Evolutionary conservation across 371 early-diverging fungal species (phyloP), one percentile per base, ranked within the genome.

Genomic region (Phascolomyces articulosus): DNA sequence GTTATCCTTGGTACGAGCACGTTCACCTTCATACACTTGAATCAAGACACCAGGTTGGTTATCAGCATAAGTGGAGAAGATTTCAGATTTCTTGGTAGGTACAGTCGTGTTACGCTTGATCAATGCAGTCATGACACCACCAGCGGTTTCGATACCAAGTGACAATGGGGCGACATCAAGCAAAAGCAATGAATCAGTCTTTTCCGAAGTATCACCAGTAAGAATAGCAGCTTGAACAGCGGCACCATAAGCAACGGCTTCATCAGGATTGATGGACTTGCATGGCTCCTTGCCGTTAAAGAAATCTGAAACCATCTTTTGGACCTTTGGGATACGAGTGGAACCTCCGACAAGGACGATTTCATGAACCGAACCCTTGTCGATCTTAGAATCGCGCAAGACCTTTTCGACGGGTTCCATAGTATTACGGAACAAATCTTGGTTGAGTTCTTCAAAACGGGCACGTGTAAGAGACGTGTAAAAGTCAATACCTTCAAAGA

Each of bases 291-390:
- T 93, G 64, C 92, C 93, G 73, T 92, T 88, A 77, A 97, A 97
- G 83, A 89, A 90, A 80, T 98, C 98, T 26, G 92, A 90, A 68
- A 99, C 91, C 69, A 99, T 89, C 85, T 96, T 91, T 83, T 96
- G 97, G 78, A 99, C 94, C 92, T 96, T 98, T 87, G 99, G 99
- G 83, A 99, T 99, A 91, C 99, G 98, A 67, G 99, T 98, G 74
- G 98, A 98, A 74, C 99, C 99, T 83, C 99, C 99, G 69, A 99
- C 99, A 44, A 99, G 86, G 70, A 99, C 96, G 73, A 99, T 96
- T 74, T 98, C 97, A 73, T 97, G 83, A 70, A 99, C 94, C 61
- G 85, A 71, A 72, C 84, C 72, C 90, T 98, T 98, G 82, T 93
- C 95, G 70, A 95, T 87, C 93, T 95, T 90, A 75, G 96, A 87